A percentile compares a stretch with the other conserved stretches of the same genome.
Evolutionary conservation across 345 rosid species (phyloP).

Genomic region (Euphorbia pulcherrima): DNA sequence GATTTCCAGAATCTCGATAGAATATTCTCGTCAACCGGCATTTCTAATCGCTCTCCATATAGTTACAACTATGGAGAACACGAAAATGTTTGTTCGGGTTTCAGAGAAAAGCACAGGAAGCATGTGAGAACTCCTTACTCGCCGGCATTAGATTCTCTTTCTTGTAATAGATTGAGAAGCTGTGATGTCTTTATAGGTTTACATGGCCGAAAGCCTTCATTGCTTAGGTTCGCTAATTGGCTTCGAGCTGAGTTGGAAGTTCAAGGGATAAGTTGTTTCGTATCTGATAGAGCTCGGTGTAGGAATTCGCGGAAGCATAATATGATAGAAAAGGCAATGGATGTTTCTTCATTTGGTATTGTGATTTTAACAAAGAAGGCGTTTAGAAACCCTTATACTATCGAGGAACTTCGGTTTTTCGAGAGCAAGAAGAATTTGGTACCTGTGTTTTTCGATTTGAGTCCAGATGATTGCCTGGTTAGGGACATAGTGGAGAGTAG

Average conservation of each 20-base stretch:
- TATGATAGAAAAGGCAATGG: conserved; percentile 74
- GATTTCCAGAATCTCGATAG: conserved; percentile 43
- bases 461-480: conserved; percentile 81
- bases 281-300: conserved; percentile 72
- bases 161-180: conserved; percentile 63
- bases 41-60: conserved; percentile 44
- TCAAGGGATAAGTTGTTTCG: conserved; percentile 90
- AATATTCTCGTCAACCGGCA: conserved; percentile 43
- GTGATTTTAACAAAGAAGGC: conserved; percentile 75
- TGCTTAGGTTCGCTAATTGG: conserved; percentile 81
- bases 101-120: conserved; percentile 38
- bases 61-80: conserved; percentile 30
- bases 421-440: conserved; percentile 81
- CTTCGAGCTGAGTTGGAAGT: conserved; percentile 79
- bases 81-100: conserved; percentile 28
- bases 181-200: conserved; percentile 82
- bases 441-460: conserved; percentile 78
- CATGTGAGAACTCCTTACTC: conserved; percentile 35
- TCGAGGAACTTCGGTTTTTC: conserved; percentile 84
- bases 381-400: conserved; percentile 65
- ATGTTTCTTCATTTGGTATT: conserved; percentile 77
- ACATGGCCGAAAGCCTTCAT: conserved; percentile 69
- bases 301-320: conserved; percentile 67
- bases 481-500: conserved; percentile 90
- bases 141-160: conserved; percentile 55